Evolutionary conservation across 768 basidiomycete species (phyloP).

Genomic region (Collybiopsis luxurians): DNA sequence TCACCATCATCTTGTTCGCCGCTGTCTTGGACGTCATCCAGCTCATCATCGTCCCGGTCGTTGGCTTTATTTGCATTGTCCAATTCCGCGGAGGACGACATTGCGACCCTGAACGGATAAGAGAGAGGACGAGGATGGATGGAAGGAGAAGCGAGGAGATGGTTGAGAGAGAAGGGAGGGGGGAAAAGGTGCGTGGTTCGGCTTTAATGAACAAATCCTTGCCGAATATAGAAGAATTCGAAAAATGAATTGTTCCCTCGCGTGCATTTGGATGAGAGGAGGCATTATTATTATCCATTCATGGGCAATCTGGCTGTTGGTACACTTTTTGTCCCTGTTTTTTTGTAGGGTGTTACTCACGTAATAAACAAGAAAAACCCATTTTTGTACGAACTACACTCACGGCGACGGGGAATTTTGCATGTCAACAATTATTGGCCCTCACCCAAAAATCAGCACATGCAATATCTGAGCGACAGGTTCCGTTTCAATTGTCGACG

Average conservation of each 20-base stretch:
- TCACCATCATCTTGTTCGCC: slow-evolving; percentile 28
- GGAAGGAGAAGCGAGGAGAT: slow-evolving; percentile 11
- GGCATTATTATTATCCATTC: slow-evolving; percentile 58
- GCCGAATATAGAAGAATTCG: slow-evolving; percentile 66
- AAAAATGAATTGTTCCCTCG: slow-evolving; percentile 65
- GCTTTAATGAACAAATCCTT: slow-evolving; percentile 76
- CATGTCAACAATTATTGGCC: not conserved
- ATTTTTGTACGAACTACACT: slow-evolving; percentile 1
- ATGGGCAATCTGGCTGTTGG: slow-evolving; percentile 46
- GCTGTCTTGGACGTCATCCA: slow-evolving; percentile 28
- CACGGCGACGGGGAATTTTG: not conserved
- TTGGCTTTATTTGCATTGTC: slow-evolving; percentile 34
- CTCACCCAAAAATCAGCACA: not conserved
- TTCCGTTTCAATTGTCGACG: not conserved
- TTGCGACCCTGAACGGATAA: slow-evolving; percentile 29
- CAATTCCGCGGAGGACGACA: slow-evolving; percentile 43
- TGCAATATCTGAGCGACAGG: not conserved
- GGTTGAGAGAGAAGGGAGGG: slow-evolving; percentile 33
- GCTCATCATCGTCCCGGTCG: slow-evolving; percentile 35
- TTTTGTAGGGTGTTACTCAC: slow-evolving; percentile 56
- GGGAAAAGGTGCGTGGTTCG: slow-evolving; percentile 60
- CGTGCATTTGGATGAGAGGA: slow-evolving; percentile 48
- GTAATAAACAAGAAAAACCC: slow-evolving; percentile 37
- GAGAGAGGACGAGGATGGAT: slow-evolving; percentile 17
- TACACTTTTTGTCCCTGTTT: slow-evolving; percentile 54